phyloP scores from a whole-genome alignment of 2,329 filamentous ascomycete species.

The Monilinia laxa region DNA sequence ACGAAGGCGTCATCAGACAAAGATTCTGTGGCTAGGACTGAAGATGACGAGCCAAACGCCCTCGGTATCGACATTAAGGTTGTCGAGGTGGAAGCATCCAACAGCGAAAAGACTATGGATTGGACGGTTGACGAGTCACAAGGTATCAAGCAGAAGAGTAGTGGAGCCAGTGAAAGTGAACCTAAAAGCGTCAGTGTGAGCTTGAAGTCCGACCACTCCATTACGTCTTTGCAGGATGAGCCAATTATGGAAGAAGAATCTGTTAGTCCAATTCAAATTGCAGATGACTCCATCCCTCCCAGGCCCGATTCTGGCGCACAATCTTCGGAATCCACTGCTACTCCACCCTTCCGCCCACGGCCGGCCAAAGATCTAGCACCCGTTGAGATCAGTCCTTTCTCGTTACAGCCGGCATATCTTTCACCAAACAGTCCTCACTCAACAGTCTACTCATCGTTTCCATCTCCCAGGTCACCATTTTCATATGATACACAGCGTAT shows the following conservation, averaged over 20 bases:
- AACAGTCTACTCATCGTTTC: slow-evolving; percentile 53
- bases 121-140: slow-evolving; percentile 43
- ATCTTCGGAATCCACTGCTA: slow-evolving; percentile 41
- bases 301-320: slow-evolving; percentile 39
- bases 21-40: slow-evolving; percentile 39
- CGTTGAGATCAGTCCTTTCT: slow-evolving; percentile 50
- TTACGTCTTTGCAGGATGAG: slow-evolving; percentile 53
- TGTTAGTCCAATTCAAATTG: slow-evolving; percentile 43
- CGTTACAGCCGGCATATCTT: slow-evolving; percentile 46
- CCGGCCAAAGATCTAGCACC: slow-evolving; percentile 48
- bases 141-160: slow-evolving; percentile 47
- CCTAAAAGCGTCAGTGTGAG: slow-evolving; percentile 41
- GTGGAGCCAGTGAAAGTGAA: slow-evolving; percentile 48
- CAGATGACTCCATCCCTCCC: slow-evolving; percentile 43
- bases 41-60: slow-evolving; percentile 42
- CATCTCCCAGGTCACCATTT: slow-evolving; percentile 68
- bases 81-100: slow-evolving; percentile 46
- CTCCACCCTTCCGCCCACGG: slow-evolving; percentile 37
- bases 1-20: slow-evolving; percentile 39
- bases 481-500: slow-evolving; percentile 71
- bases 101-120: slow-evolving; percentile 45
- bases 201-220: slow-evolving; percentile 49
- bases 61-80: slow-evolving; percentile 48
- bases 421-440: slow-evolving; percentile 64
- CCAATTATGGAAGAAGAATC: slow-evolving; percentile 50